Evolutionary conservation across 139 green algal genomes (phyloP).

Genomic region (Asterochloris erici): DNA sequence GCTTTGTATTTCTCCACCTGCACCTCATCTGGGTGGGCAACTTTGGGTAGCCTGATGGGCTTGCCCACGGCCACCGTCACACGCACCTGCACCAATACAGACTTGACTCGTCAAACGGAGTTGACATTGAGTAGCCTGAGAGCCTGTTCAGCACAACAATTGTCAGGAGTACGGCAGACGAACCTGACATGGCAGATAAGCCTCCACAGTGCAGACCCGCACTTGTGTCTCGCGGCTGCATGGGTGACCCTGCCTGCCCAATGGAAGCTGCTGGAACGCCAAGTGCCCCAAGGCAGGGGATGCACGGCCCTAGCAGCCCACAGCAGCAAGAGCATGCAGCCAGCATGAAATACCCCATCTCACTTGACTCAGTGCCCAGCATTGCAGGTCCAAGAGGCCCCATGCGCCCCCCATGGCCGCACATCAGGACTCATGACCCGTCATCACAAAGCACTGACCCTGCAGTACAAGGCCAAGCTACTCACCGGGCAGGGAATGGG

Average conservation of each 20-base stretch:
- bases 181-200: background rate
- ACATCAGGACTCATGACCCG: background rate
- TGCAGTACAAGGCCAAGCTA: too few species aligned
- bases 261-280: too few species aligned
- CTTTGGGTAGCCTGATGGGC: constrained; percentile 50
- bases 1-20: constrained; percentile 45
- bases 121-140: background rate
- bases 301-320: background rate
- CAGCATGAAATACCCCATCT: too few species aligned
- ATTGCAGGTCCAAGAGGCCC: background rate
- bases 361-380: background rate
- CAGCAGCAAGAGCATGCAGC: background rate
- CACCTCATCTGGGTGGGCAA: constrained; percentile 33
- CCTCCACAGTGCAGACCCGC: background rate
- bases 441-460: background rate
- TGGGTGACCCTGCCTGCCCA: too few species aligned
- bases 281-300: too few species aligned
- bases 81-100: constrained; percentile 2
- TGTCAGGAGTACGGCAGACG: too few species aligned
- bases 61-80: constrained; percentile 54
- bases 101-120: background rate
- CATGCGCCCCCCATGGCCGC: background rate
- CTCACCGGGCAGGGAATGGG: constrained; percentile 37
- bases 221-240: too few species aligned
- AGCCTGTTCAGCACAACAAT: too few species aligned